These are phyloP conservation scores for Santalum album DNA, from an alignment of 164 flowering plant species.

Conservation along the genomic window DNA sequence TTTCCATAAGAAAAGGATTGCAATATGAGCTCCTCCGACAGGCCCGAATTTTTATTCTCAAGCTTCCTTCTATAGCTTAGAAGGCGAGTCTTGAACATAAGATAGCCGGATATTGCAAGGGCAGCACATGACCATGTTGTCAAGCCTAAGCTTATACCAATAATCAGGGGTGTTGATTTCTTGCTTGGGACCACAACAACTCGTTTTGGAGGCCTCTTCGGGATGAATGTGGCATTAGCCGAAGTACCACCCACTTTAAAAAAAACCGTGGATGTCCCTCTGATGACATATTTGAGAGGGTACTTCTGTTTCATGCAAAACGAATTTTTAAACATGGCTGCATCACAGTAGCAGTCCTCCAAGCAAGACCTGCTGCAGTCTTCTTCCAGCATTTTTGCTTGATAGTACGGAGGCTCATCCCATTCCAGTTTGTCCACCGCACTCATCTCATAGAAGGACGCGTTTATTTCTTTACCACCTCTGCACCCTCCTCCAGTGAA, in stretches of 20 bases:
- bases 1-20: conserved; percentile 2
- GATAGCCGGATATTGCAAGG: no score
- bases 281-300: neutral
- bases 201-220: no score
- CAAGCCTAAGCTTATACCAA: no score
- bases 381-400: neutral
- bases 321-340: neutral
- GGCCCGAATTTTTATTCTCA: neutral
- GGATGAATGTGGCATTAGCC: no score
- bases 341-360: neutral
- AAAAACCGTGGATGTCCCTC: no score
- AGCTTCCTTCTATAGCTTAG: neutral
- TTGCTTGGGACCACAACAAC: no score
- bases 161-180: no score
- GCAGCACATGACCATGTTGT: no score
- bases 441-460: conserved; percentile 3
- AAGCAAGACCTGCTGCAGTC: neutral
- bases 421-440: neutral
- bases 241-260: no score
- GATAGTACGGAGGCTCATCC: conserved; percentile 2
- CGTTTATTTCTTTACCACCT: conserved; percentile 6
- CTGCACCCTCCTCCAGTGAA: conserved; percentile 15
- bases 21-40: neutral
- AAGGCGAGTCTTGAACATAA: no score
- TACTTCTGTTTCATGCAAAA: neutral